Evolutionary conservation across 768 basidiomycete genomes (phyloP), one percentile per base, ranked within the genome.

Genomic region (Candolleomyces efflorescens): DNA sequence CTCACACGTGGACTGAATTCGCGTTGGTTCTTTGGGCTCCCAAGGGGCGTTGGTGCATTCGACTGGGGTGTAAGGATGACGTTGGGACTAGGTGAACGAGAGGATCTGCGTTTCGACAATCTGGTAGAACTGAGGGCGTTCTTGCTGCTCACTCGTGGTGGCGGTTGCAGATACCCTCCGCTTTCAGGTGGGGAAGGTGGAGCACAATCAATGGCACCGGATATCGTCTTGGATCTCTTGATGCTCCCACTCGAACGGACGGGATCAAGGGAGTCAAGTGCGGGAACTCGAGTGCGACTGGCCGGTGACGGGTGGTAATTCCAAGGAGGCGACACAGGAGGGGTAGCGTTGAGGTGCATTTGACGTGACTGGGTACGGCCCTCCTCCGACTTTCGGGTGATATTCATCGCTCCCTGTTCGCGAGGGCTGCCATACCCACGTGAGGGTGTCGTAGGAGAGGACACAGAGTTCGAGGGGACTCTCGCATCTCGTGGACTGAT

Each of bases 211-310:
- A 43, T 39, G 15, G 26, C 43, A 37, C 39, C 57, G 15, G 51
- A 53, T 1, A 51, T 32, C 32, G 57, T 53, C 15, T 47, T 38
- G 32, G 57, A 58, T 22, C 57, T 11, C 41, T 53, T 58, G 26
- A 58, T 37, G 17, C 50, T 51, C 4, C 13, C 43, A 12, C 20
- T 9, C 20, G 20, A 32, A 32, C 11, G 55, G 17, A 12, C 32
- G 9, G 57, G 57, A 10, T 13, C 4, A 11, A 58, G 43, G 26
- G 57, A 15, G 26, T 58, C 57, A 10, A 58, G 49, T 0, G 56
- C 56, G 22, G 23, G 49, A 18, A 57, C 38, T 24, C 56, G 32
- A 18, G 39, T 18, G 36, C 23, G 55, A 20, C 11, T 44, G 23
- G 24, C 27, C 10, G 54, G 15, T 2, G 10, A 18, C 23, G 32